A percentile compares a stretch with the other conserved stretches of the same genome.
Evolutionary conservation across 2,329 filamentous ascomycete genomes (phyloP).

Genomic region (Fusarium kyushuense): DNA sequence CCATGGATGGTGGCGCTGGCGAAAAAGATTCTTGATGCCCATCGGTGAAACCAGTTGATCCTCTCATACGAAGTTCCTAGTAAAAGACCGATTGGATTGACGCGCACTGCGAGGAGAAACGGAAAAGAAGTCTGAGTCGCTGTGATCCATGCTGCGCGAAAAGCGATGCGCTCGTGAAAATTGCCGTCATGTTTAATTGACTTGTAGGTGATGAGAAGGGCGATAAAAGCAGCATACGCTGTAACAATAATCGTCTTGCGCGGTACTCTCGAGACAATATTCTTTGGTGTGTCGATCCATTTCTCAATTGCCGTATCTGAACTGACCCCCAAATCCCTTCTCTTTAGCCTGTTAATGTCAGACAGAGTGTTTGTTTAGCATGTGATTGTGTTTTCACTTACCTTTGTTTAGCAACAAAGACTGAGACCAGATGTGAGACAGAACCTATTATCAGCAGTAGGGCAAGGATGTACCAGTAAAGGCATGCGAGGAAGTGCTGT

Average conservation of each 20-base stretch:
- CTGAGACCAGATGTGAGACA: conserved; percentile 31
- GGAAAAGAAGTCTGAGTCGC: conserved; percentile 43
- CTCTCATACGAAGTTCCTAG: conserved; percentile 46
- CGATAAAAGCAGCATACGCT: conserved; percentile 38
- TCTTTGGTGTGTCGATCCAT: conserved; percentile 30
- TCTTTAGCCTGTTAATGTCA: conserved; percentile 29
- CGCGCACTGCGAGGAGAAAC: conserved; percentile 42
- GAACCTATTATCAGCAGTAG: conserved; percentile 29
- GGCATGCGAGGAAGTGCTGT: conserved; percentile 44
- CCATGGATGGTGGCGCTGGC: conserved; percentile 45
- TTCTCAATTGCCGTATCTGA: conserved; percentile 34
- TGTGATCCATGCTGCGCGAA: conserved; percentile 47
- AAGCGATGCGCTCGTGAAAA: conserved; percentile 44
- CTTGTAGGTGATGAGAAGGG: conserved; percentile 44
- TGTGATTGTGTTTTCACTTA: conserved; percentile 17
- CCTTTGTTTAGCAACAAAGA: conserved; percentile 43
- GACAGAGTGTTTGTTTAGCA: not conserved
- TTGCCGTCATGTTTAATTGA: conserved; percentile 46
- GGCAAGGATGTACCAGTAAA: conserved; percentile 46
- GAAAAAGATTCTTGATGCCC: conserved; percentile 44
- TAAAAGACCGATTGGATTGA: conserved; percentile 43
- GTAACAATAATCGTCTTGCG: conserved; percentile 30
- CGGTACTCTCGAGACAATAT: conserved; percentile 15
- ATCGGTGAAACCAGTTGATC: conserved; percentile 47
- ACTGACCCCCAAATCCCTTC: conserved; percentile 29